Conservation (phyloP, 805 yeast genomes). For the Kuraishia piskuri region DNA sequence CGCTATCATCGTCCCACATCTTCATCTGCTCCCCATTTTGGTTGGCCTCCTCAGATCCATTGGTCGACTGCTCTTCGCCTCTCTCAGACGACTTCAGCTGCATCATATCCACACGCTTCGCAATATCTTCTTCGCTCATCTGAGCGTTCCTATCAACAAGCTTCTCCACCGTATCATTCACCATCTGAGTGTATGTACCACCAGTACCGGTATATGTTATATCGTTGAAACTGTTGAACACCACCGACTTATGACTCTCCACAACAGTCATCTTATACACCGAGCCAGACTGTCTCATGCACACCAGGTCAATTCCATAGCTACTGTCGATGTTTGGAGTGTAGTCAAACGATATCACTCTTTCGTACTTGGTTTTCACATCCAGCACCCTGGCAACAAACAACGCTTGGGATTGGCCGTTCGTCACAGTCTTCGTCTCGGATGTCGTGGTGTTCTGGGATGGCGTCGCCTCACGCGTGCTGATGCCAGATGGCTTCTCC, state of each 20-base stretch:
- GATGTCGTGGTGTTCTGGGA: conserved; percentile 10
- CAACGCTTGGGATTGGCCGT: conserved; percentile 41
- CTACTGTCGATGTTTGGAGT: conserved; percentile 40
- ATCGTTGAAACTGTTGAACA: conserved; percentile 64
- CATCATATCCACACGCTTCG: background rate
- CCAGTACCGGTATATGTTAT: conserved; percentile 50
- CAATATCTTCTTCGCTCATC: background rate
- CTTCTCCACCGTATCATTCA: conserved; percentile 20
- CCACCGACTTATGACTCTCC: conserved; percentile 55
- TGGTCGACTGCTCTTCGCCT: background rate
- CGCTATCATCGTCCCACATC: conserved; percentile 21
- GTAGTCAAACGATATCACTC: conserved; percentile 82
- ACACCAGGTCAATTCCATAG: conserved; percentile 61
- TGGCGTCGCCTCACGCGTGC: conserved; percentile 9
- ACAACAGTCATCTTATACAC: conserved; percentile 70
- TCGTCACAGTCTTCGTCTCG: conserved; percentile 7
- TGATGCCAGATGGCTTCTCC: conserved; percentile 12
- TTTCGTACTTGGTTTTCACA: conserved; percentile 64
- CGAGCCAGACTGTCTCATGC: conserved; percentile 88
- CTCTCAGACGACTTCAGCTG: background rate
- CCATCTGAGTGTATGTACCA: conserved; percentile 41
- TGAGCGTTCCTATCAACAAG: conserved; percentile 5
- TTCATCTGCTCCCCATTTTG: conserved; percentile 6
- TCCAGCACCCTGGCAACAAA: conserved; percentile 75
- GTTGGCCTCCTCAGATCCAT: conserved; percentile 2